These are phyloP conservation scores for Eimeria zaria DNA, from an alignment of 169 alveolate genomes.

Conservation along the genomic window DNA sequence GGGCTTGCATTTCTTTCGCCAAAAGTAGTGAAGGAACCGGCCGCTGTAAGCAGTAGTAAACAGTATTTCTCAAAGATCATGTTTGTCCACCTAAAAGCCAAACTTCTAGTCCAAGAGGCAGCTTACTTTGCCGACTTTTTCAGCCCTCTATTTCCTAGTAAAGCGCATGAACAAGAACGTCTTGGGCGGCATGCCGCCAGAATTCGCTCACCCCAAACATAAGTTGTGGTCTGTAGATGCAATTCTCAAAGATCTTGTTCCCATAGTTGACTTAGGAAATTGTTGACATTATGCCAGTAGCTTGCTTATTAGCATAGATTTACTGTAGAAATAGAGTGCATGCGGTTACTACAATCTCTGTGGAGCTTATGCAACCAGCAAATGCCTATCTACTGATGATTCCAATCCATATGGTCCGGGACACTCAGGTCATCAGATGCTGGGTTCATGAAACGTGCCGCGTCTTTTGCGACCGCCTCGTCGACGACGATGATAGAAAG, in stretches of 20 bases:
- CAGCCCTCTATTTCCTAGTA: not conserved
- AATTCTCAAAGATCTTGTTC: not conserved
- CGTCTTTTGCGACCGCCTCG: conserved; percentile 98
- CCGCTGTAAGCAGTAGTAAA: conserved; percentile 22
- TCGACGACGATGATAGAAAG: conserved; percentile 94
- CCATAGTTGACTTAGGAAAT: not conserved
- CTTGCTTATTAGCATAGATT: not conserved
- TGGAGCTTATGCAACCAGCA: not conserved
- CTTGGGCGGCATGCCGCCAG: not conserved
- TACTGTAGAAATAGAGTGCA: not conserved
- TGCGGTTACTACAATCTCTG: not conserved
- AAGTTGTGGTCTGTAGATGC: not conserved
- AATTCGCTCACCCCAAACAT: not conserved
- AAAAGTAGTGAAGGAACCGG: conserved; percentile 85
- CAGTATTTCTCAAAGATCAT: not conserved
- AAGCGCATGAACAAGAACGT: not conserved
- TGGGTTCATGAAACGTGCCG: conserved; percentile 99
- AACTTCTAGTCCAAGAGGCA: not conserved
- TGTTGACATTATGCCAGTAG: not conserved
- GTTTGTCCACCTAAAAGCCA: not conserved
- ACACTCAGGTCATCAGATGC: conserved; percentile 92
- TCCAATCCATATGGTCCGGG: not conserved
- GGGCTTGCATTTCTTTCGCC: conserved; percentile 95
- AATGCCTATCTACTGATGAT: not conserved
- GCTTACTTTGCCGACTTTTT: not conserved